Evolutionary conservation across 2,329 filamentous ascomycete species (phyloP).

Genomic region (Pseudogymnoascus pannorum): DNA sequence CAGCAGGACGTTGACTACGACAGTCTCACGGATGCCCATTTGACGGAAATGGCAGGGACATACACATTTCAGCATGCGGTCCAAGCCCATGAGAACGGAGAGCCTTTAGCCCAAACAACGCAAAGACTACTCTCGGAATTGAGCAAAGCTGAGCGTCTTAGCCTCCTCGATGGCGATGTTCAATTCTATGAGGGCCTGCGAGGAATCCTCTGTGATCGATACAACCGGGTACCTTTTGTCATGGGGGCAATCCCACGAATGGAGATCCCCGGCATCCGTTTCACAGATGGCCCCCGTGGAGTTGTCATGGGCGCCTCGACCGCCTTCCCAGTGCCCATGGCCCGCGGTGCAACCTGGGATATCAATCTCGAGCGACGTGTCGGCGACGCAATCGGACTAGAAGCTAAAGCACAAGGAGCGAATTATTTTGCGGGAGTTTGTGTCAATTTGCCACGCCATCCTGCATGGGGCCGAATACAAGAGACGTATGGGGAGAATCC

Average conservation of each 20-base stretch:
- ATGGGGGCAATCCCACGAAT: constrained; percentile 11
- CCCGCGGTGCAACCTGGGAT: constrained; percentile 26
- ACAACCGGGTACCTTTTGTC: constrained; percentile 11
- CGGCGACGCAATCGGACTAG: constrained; percentile 23
- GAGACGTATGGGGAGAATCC: constrained; percentile 28
- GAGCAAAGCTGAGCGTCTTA: constrained; percentile 11
- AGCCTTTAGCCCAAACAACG: constrained; percentile 1
- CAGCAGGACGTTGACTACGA: not conserved
- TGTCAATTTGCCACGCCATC: constrained; percentile 25
- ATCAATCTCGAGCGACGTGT: constrained; percentile 20
- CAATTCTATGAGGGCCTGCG: constrained; percentile 12
- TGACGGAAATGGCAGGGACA: not conserved
- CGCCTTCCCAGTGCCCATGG: constrained; percentile 16
- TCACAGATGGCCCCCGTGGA: constrained; percentile 25
- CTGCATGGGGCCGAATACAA: constrained; percentile 25
- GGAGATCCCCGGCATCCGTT: constrained; percentile 15
- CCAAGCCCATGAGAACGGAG: constrained; percentile 9
- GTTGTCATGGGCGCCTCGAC: constrained; percentile 16
- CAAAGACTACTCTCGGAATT: constrained; percentile 10
- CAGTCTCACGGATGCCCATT: not conserved
- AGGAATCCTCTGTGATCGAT: constrained; percentile 11
- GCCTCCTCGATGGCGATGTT: constrained; percentile 12
- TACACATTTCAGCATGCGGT: constrained; percentile 11
- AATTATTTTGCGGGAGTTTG: constrained; percentile 25
- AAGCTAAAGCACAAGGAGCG: constrained; percentile 25